Evolutionary conservation across 441 rosid species (phyloP), one percentile per base, ranked within the genome.

Genomic region (Pelargonium australe): DNA sequence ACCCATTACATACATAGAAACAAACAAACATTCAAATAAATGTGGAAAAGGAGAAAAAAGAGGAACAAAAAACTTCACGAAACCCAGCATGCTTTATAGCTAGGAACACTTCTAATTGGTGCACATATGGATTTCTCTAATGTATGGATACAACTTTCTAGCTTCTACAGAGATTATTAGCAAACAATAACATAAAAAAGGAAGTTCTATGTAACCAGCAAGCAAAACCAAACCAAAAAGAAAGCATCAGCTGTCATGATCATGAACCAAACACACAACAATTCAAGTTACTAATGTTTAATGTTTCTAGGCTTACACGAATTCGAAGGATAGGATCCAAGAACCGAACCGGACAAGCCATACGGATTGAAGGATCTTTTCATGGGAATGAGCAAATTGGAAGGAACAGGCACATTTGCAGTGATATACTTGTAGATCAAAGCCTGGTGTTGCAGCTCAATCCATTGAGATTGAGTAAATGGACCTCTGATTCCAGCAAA

Each of bases 401-500:
- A 73, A 34, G 99, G 99, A 51, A 94, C 83, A 60, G 96, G 91
- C 25, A 85, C 87, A 75, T 88, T 89, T 62, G 94, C 86, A 23
- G 79, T 81, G 45, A 94, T 80, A 76, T 89, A 88, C 76, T 91
- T 94, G 80, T 86, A 91, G 84, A 91, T 91, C 89, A 89, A 85
- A 7, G 97, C 96, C 68, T 92, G 98, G 72, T 87, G 94, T 76
- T 92, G 90, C 17, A 92, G 76, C 85, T 94, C 98, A 74, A 85
- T 84, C 97, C 95, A 91, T 74, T 94, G 98, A 25, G 92, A 81
- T 70, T 82, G 85, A 65, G 96, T 87, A 57, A 91, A 94, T 53
- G 91, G 90, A 13, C 92, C 91, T 82, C 81, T 83, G 3, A 77
- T 76, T 44, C 85, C 85, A 19, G 79, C 65, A 19, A 81, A 77